A percentile compares a stretch with the other conserved stretches of the same genome.
Evolutionary conservation across 2,329 filamentous ascomycete species (phyloP).

Genomic region (Pseudogymnoascus sp.): DNA sequence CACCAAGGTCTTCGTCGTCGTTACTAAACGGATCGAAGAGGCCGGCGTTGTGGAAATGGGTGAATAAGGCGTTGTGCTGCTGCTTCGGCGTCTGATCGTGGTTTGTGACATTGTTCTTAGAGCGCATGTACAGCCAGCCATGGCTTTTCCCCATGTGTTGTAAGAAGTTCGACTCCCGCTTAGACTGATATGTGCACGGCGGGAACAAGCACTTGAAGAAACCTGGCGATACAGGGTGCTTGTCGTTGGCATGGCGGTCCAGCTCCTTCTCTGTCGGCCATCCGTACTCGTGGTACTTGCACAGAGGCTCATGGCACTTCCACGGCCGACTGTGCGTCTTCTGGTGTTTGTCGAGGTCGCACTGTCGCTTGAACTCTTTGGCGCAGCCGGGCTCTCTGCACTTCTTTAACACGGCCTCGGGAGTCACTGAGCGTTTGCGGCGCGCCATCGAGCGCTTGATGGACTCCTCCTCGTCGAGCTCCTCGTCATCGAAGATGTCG

Average conservation of each 20-base stretch:
- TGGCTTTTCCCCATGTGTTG: constrained; percentile 99
- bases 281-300: constrained; percentile 84
- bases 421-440: constrained; percentile 84
- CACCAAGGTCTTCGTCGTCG: neutral
- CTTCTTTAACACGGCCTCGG: constrained; percentile 71
- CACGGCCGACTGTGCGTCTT: constrained; percentile 95
- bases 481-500: no score
- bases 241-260: constrained; percentile 92
- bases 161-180: constrained; percentile 94
- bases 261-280: constrained; percentile 98
- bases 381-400: constrained; percentile 69
- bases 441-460: constrained; percentile 90
- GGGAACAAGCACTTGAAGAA: constrained; percentile 78
- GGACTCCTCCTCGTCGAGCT: constrained; percentile 71
- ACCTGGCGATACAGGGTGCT: constrained; percentile 74
- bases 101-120: constrained; percentile 80
- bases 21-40: no score
- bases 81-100: constrained; percentile 35
- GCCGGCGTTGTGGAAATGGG: no score
- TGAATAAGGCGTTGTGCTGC: constrained; percentile 29
- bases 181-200: constrained; percentile 87
- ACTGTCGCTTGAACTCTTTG: constrained; percentile 94
- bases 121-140: constrained; percentile 80
- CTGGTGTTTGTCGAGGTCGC: constrained; percentile 94
- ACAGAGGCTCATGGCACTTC: constrained; percentile 76